Conservation (phyloP, 2,329 filamentous ascomycete genomes). For the Beauveria brongniartii region DNA sequence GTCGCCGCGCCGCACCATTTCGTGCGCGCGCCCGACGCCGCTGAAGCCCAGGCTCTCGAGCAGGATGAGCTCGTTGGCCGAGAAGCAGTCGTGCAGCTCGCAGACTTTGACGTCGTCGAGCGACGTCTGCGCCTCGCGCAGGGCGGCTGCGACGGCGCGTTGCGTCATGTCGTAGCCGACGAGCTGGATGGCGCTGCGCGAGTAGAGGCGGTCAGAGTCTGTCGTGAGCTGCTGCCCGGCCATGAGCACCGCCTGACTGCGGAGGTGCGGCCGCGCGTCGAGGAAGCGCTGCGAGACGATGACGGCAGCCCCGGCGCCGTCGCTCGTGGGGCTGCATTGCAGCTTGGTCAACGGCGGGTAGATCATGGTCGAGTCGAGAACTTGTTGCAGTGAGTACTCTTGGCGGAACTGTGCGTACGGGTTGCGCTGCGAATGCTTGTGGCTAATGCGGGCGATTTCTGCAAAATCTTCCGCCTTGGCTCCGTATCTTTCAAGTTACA, state of each 20-base stretch:
- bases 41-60: constrained; percentile 20
- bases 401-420: constrained; percentile 94
- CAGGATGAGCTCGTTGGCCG: constrained; percentile 20
- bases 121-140: constrained; percentile 16
- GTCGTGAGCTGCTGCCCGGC: constrained; percentile 85
- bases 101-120: constrained; percentile 17
- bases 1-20: constrained; percentile 18
- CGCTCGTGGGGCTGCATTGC: constrained; percentile 94
- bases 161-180: constrained; percentile 22
- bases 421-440: constrained; percentile 82
- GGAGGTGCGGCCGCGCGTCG: constrained; percentile 64
- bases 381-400: constrained; percentile 80
- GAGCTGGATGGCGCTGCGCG: constrained; percentile 25
- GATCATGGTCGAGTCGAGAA: constrained; percentile 69
- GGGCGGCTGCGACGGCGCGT: constrained; percentile 16
- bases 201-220: constrained; percentile 73
- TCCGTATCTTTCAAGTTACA: constrained; percentile 88
- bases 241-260: constrained; percentile 72
- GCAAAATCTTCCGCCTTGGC: constrained; percentile 81
- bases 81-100: constrained; percentile 24
- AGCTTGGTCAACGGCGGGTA: constrained; percentile 86
- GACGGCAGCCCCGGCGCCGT: constrained; percentile 82
- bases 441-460: constrained; percentile 88
- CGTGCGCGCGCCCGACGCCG: constrained; percentile 17
- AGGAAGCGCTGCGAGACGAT: constrained; percentile 86